Conservation (phyloP, 768 basidiomycete species). For the Sarcodon aspratus region DNA sequence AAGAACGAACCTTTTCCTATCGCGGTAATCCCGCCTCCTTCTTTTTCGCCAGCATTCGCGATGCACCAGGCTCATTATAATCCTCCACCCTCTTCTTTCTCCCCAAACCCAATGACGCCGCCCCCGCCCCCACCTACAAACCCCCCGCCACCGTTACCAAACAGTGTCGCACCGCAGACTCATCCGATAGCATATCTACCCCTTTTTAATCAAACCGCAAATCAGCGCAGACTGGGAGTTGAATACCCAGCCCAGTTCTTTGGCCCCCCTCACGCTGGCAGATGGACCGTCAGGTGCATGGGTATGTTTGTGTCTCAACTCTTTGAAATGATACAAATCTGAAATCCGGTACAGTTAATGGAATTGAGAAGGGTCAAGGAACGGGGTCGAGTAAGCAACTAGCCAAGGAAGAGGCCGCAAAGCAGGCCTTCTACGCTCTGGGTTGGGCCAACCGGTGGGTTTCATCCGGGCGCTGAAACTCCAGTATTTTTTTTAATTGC, state of each 20-base stretch:
- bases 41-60: no score
- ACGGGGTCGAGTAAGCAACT: conserved; percentile 59
- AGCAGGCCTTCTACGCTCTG: conserved; percentile 61
- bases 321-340: not conserved
- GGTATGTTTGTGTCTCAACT: conserved; percentile 33
- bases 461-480: no score
- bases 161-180: conserved; percentile 12
- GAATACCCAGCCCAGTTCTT: conserved; percentile 48
- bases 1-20: not conserved
- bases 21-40: not conserved
- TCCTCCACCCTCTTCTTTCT: not conserved
- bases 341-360: conserved; percentile 34
- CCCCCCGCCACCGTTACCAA: conserved; percentile 24
- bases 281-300: conserved; percentile 56
- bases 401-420: conserved; percentile 71
- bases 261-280: conserved; percentile 59
- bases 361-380: conserved; percentile 55
- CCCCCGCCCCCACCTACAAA: conserved; percentile 16
- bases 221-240: conserved; percentile 50
- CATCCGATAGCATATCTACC: conserved; percentile 54
- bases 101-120: conserved; percentile 1
- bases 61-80: no score
- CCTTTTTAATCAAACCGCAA: conserved; percentile 63
- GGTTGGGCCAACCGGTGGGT: conserved; percentile 40
- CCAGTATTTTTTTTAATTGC: no score